These are phyloP conservation scores for Chaetoceros tenuissimus DNA, from an alignment of 108 stramenopile species.

Conservation along the genomic window DNA sequence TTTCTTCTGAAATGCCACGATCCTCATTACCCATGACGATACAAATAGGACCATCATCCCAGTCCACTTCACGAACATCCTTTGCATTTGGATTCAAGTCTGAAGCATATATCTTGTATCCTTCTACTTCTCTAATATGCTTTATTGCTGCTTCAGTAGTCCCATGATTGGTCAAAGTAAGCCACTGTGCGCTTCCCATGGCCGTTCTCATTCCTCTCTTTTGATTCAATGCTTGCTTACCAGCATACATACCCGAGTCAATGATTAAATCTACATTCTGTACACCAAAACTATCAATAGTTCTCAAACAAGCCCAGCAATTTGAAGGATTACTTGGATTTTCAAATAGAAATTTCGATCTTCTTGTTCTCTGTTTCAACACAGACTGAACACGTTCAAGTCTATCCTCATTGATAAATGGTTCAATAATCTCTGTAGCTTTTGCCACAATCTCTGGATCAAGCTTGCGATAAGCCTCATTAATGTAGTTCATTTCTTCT, in stretches of 20 bases:
- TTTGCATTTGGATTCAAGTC: slow-evolving; percentile 60
- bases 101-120: slow-evolving; percentile 52
- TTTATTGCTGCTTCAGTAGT: slow-evolving; percentile 18
- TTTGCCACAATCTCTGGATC: slow-evolving; percentile 10
- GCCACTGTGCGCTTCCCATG: slow-evolving; percentile 66
- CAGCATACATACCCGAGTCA: slow-evolving; percentile 42
- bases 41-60: slow-evolving; percentile 61
- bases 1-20: slow-evolving; percentile 60
- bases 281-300: slow-evolving; percentile 82
- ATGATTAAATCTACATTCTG: slow-evolving; percentile 73
- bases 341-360: slow-evolving; percentile 79
- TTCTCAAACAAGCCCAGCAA: slow-evolving; percentile 91
- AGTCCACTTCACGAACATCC: slow-evolving; percentile 65
- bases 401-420: slow-evolving; percentile 44
- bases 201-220: slow-evolving; percentile 76
- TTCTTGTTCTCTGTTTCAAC: slow-evolving; percentile 43
- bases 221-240: slow-evolving; percentile 58
- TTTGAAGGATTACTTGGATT: slow-evolving; percentile 91
- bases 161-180: slow-evolving; percentile 32
- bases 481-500: slow-evolving; percentile 7
- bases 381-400: slow-evolving; percentile 52
- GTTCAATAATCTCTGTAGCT: slow-evolving; percentile 24
- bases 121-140: slow-evolving; percentile 30
- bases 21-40: slow-evolving; percentile 93
- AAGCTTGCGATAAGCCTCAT: slow-evolving; percentile 14